These are phyloP conservation scores for Nannochloropsis gaditana DNA, from an alignment of 108 stramenopile species.

Conservation along the genomic window DNA sequence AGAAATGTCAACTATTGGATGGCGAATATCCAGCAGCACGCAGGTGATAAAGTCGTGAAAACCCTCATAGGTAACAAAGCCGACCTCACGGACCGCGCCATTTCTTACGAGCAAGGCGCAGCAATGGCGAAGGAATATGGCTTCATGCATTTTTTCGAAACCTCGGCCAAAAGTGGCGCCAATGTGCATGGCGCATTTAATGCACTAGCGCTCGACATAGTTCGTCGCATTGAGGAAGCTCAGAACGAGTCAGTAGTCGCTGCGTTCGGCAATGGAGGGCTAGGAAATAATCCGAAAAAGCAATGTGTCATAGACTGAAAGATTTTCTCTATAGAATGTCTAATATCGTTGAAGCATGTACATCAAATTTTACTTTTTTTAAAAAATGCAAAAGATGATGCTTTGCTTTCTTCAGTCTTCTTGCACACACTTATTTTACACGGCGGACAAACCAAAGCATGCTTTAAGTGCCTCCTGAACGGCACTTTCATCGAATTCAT, in stretches of 20 bases:
- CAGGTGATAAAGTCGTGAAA: slow-evolving; percentile 39
- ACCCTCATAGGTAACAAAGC: slow-evolving; percentile 56
- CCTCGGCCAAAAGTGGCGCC: slow-evolving; percentile 81
- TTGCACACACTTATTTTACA: not conserved
- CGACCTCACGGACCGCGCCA: slow-evolving; percentile 47
- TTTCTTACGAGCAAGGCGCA: slow-evolving; percentile 62
- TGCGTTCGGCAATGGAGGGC: not conserved
- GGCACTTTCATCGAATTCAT: not conserved
- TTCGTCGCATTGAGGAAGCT: not conserved
- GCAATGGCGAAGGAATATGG: slow-evolving; percentile 33
- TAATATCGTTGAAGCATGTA: no score
- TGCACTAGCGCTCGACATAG: slow-evolving; percentile 61
- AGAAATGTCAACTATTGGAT: slow-evolving; percentile 57
- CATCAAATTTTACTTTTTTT: no score
- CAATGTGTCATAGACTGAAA: not conserved
- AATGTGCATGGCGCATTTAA: slow-evolving; percentile 88
- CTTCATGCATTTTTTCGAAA: slow-evolving; percentile 76
- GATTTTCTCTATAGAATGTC: not conserved
- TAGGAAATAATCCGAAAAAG: not conserved
- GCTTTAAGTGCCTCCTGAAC: not conserved
- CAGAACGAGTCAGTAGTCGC: slow-evolving; percentile 1
- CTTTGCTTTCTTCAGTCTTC: no score
- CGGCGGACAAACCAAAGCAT: not conserved
- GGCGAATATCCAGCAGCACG: slow-evolving; percentile 55
- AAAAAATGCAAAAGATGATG: no score